These are phyloP conservation scores for Calonectria henricotiae DNA, from an alignment of 2,329 filamentous ascomycete genomes.

Conservation along the genomic window DNA sequence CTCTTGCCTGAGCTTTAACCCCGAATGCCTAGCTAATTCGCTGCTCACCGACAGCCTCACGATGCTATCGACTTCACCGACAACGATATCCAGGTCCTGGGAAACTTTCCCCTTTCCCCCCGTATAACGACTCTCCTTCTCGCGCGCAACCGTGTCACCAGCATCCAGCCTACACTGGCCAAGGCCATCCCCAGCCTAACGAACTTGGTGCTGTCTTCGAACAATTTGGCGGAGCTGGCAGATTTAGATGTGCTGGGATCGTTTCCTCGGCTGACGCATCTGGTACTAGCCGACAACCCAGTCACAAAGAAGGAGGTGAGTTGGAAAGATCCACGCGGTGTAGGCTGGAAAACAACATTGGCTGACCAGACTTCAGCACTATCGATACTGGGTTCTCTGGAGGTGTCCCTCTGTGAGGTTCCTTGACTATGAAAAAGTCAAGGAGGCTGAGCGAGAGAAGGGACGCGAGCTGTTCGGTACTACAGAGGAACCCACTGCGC, in stretches of 20 bases:
- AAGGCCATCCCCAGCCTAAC: constrained; percentile 86
- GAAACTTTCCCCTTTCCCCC: constrained; percentile 93
- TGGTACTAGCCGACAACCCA: constrained; percentile 89
- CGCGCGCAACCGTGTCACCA: constrained; percentile 88
- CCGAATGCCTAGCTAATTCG: constrained; percentile 27
- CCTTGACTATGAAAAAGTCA: constrained; percentile 93
- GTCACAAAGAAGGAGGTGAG: constrained; percentile 92
- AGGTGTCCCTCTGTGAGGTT: constrained; percentile 88
- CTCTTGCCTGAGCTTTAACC: neutral
- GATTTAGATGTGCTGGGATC: constrained; percentile 86
- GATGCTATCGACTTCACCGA: constrained; percentile 99
- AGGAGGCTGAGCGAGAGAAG: constrained; percentile 84
- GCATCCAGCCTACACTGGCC: constrained; percentile 83
- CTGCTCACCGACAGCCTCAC: constrained; percentile 76
- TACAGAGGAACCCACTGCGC: constrained; percentile 81
- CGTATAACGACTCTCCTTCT: constrained; percentile 90
- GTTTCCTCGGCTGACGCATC: constrained; percentile 81
- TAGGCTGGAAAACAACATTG: constrained; percentile 3
- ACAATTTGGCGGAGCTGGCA: constrained; percentile 86
- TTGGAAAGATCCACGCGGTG: constrained; percentile 35
- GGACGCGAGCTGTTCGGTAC: constrained; percentile 90
- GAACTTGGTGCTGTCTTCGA: constrained; percentile 87
- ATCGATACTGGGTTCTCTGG: constrained; percentile 94
- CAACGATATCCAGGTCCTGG: constrained; percentile 92
- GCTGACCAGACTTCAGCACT: constrained; percentile 74